These are phyloP conservation scores for Fagopyrum homotropicum DNA, from an alignment of 148 eudicot genomes.

Conservation along the genomic window DNA sequence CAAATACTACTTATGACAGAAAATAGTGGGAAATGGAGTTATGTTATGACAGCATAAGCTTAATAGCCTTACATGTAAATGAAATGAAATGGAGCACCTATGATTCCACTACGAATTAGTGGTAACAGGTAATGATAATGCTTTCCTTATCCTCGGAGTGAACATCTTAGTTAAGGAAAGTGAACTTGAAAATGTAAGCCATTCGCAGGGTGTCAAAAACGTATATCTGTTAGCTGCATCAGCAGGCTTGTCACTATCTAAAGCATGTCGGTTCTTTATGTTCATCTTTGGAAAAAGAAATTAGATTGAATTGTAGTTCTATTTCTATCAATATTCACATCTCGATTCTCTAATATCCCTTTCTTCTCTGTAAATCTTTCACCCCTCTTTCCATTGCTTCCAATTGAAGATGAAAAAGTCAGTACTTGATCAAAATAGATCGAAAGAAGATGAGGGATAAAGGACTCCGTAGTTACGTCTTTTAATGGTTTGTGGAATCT, in stretches of 20 bases:
- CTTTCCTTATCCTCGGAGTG: constrained; percentile 55
- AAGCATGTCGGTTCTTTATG: constrained; percentile 39
- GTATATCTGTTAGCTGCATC: constrained; percentile 18
- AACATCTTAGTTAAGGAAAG: constrained; percentile 64
- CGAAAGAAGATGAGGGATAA: too few species aligned
- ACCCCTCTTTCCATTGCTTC: too few species aligned
- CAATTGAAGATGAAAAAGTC: too few species aligned
- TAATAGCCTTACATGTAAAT: constrained; percentile 38
- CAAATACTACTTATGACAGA: not conserved
- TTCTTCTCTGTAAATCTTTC: too few species aligned
- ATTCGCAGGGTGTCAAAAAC: constrained; percentile 42
- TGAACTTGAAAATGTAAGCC: constrained; percentile 48
- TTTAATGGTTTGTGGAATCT: too few species aligned
- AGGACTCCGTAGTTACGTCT: too few species aligned
- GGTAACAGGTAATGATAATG: constrained; percentile 64
- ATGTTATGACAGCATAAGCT: too few species aligned
- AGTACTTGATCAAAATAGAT: too few species aligned
- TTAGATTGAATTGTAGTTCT: too few species aligned
- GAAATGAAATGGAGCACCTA: constrained; percentile 21
- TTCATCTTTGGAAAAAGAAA: constrained; percentile 27
- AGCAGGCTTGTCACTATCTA: constrained; percentile 37
- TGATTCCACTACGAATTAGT: constrained; percentile 34
- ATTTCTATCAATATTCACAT: too few species aligned
- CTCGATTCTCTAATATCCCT: too few species aligned
- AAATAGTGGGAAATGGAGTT: too few species aligned